Evolutionary conservation across 768 basidiomycete species (phyloP).

Genomic region (Boletus subcaerulescens): DNA sequence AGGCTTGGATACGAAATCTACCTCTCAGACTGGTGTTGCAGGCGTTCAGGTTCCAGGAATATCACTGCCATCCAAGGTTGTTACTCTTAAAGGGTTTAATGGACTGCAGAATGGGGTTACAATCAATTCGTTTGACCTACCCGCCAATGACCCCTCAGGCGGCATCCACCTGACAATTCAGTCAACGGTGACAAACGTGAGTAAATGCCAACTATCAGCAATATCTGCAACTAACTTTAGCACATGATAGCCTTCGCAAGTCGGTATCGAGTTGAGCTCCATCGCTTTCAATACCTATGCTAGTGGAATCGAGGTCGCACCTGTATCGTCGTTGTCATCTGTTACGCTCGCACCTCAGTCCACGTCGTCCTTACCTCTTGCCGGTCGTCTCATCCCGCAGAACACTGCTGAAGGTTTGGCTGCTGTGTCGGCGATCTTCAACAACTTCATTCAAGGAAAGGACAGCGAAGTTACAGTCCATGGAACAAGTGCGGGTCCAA

Average conservation of each 20-base stretch:
- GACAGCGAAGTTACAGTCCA: constrained; percentile 57
- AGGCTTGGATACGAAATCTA: not conserved
- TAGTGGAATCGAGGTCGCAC: constrained; percentile 53
- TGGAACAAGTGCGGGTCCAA: constrained; percentile 56
- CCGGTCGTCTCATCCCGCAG: constrained; percentile 66
- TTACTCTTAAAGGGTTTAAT: constrained; percentile 70
- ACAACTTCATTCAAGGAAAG: constrained; percentile 66
- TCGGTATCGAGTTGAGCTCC: constrained; percentile 61
- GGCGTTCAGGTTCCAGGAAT: constrained; percentile 61
- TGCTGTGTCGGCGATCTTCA: constrained; percentile 63
- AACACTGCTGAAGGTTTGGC: constrained; percentile 47
- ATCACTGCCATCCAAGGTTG: constrained; percentile 49
- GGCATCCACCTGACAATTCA: constrained; percentile 67
- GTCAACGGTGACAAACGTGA: constrained; percentile 56
- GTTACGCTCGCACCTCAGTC: constrained; percentile 56
- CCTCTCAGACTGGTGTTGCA: constrained; percentile 16
- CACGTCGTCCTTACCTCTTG: constrained; percentile 50
- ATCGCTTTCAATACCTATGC: constrained; percentile 62
- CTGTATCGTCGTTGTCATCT: constrained; percentile 46
- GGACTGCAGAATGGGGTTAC: constrained; percentile 59
- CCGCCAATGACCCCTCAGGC: constrained; percentile 65
- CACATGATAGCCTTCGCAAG: constrained; percentile 59
- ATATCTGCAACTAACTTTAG: constrained; percentile 6
- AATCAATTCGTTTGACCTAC: constrained; percentile 68
- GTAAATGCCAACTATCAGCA: constrained; percentile 14